Conservation (phyloP, 2,329 filamentous ascomycete species). For the Mollisia scopiformis region DNA sequence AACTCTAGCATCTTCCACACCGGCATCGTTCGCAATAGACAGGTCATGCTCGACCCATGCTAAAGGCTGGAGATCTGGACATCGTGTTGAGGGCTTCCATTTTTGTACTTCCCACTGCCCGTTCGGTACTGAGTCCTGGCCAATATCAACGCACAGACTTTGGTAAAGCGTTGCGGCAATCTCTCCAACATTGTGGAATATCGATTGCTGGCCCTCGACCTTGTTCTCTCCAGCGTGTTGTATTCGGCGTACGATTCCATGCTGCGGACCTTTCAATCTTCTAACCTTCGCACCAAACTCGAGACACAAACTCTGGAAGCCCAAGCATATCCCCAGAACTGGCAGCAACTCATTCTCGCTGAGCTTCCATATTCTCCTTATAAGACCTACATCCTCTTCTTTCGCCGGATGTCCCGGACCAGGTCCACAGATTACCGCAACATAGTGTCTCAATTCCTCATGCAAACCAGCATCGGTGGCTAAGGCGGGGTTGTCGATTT, state of each 20-base stretch:
- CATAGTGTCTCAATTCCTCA: conserved; percentile 61
- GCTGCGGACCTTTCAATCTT: conserved; percentile 55
- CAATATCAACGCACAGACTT: conserved; percentile 41
- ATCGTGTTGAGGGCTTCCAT: conserved; percentile 26
- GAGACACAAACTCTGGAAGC: conserved; percentile 68
- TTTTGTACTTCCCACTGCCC: conserved; percentile 28
- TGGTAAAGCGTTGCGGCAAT: conserved; percentile 44
- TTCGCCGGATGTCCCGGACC: conserved; percentile 82
- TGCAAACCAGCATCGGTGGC: conserved; percentile 49
- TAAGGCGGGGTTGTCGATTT: conserved; percentile 66
- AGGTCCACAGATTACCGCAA: conserved; percentile 87
- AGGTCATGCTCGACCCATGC: conserved; percentile 37
- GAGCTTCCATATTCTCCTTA: conserved; percentile 74
- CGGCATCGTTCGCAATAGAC: conserved; percentile 27
- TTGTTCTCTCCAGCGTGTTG: conserved; percentile 44
- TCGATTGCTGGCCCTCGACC: conserved; percentile 12
- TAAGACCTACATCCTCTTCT: conserved; percentile 79
- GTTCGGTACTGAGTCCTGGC: conserved; percentile 26
- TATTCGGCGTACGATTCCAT: conserved; percentile 65
- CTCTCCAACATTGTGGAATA: conserved; percentile 34
- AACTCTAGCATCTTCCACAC: conserved; percentile 41
- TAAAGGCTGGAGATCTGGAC: conserved; percentile 34
- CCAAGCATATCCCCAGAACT: conserved; percentile 76
- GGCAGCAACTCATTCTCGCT: conserved; percentile 64
- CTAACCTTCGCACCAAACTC: conserved; percentile 59